phyloP scores from a whole-genome alignment of 2,329 filamentous ascomycete genomes.

The Ophiognomonia clavigignenti-juglandacearum region DNA sequence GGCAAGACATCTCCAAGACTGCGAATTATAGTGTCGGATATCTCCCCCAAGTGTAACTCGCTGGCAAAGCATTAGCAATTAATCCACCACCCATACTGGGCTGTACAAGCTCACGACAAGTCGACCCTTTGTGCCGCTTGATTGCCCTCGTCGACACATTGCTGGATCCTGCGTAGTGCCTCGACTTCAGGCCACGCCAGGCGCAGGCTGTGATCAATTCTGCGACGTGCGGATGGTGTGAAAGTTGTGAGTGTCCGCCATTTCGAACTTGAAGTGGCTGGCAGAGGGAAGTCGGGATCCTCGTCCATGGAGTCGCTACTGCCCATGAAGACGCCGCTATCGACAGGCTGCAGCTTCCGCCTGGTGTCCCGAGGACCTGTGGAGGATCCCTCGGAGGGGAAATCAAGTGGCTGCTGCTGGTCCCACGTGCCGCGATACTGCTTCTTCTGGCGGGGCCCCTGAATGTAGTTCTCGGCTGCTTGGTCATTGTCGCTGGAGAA shows the following conservation, averaged over 20 bases:
- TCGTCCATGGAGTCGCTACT: slow-evolving; percentile 53
- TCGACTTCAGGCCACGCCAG: slow-evolving; percentile 26
- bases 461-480: slow-evolving; percentile 58
- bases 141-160: slow-evolving; percentile 53
- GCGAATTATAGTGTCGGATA: slow-evolving; percentile 53
- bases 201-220: background rate
- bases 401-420: slow-evolving; percentile 44
- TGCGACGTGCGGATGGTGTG: too few relatives aligned
- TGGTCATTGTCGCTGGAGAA: slow-evolving; percentile 72
- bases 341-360: slow-evolving; percentile 51
- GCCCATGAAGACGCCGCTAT: slow-evolving; percentile 63
- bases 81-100: too few relatives aligned
- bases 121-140: slow-evolving; percentile 59
- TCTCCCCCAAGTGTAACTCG: slow-evolving; percentile 40
- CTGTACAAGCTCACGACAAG: slow-evolving; percentile 44
- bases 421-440: slow-evolving; percentile 66
- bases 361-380: slow-evolving; percentile 26
- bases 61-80: slow-evolving; percentile 21
- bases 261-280: background rate
- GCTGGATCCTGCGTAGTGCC: slow-evolving; percentile 42
- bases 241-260: slow-evolving; percentile 1
- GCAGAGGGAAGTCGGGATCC: slow-evolving; percentile 28
- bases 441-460: slow-evolving; percentile 53
- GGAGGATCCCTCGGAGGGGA: slow-evolving; percentile 12
- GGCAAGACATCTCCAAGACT: slow-evolving; percentile 51